phyloP scores from a whole-genome alignment of 768 basidiomycete species.

The Suillus paluster region DNA sequence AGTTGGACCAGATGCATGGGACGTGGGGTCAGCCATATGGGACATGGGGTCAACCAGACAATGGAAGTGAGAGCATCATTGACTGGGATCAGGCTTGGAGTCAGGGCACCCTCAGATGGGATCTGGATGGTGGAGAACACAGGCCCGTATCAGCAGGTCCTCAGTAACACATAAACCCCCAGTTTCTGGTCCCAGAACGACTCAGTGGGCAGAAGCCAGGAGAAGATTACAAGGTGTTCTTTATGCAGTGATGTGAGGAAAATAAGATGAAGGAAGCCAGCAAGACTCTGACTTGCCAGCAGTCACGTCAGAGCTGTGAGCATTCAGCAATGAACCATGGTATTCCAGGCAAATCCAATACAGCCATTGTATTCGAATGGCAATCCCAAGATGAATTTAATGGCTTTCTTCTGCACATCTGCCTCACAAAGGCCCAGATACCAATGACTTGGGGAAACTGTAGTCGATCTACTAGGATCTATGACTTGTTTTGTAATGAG shows the following conservation, averaged over 20 bases:
- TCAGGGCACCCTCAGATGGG: background rate
- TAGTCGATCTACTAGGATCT: background rate
- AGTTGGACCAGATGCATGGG: no score
- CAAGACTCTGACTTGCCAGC: background rate
- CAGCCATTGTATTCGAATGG: background rate
- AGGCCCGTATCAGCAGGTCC: background rate
- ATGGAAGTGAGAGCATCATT: background rate
- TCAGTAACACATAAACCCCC: no score
- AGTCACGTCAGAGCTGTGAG: no score
- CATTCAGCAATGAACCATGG: no score
- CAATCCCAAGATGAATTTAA: background rate
- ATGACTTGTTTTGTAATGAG: background rate
- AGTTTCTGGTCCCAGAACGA: no score
- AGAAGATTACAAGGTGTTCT: background rate
- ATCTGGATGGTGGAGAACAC: background rate
- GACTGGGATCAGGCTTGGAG: no score
- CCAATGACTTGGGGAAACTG: background rate
- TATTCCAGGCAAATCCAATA: no score
- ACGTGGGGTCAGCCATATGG: no score
- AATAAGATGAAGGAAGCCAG: background rate
- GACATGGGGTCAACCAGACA: background rate
- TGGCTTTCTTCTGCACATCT: background rate
- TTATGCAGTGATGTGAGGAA: background rate
- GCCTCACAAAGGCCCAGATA: background rate
- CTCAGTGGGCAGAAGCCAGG: background rate